A percentile compares a stretch with the other conserved stretches of the same genome.
Conservation (phyloP, 2,329 filamentous ascomycete genomes). For the Myrmaecium sp. region DNA sequence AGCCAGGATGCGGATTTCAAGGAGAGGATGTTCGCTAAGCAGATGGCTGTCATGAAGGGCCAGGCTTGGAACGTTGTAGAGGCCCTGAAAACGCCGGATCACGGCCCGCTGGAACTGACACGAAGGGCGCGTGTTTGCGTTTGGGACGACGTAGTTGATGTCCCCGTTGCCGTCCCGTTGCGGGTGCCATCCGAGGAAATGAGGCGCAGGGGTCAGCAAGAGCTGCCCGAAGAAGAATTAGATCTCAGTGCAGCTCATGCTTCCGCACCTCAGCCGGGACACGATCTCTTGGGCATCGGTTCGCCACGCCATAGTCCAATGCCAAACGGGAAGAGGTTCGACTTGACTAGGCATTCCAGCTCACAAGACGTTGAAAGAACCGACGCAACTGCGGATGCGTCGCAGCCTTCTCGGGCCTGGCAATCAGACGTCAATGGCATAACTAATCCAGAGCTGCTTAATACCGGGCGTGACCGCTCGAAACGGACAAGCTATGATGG, state of each 20-base stretch:
- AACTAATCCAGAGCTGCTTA: not conserved
- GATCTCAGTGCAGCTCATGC: slow-evolving; percentile 64
- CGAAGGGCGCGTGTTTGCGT: slow-evolving; percentile 82
- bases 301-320: too few species aligned
- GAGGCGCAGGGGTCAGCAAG: slow-evolving; percentile 42
- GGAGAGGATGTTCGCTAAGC: slow-evolving; percentile 96
- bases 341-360: slow-evolving; percentile 28
- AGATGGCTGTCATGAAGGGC: slow-evolving; percentile 98
- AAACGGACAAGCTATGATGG: slow-evolving; percentile 26
- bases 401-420: slow-evolving; percentile 18
- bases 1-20: slow-evolving; percentile 90
- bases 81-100: slow-evolving; percentile 80
- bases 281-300: slow-evolving; percentile 52
- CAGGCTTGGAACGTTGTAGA: slow-evolving; percentile 99
- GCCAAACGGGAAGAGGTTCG: slow-evolving; percentile 28
- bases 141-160: slow-evolving; percentile 94
- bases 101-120: slow-evolving; percentile 85
- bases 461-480: too few species aligned
- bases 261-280: slow-evolving; percentile 32
- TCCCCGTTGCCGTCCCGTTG: slow-evolving; percentile 86
- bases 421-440: slow-evolving; percentile 10
- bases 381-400: slow-evolving; percentile 7
- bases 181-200: slow-evolving; percentile 71
- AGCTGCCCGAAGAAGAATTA: slow-evolving; percentile 57
- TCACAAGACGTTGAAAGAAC: slow-evolving; percentile 20